Evolutionary conservation across 768 basidiomycete genomes (phyloP).

Genomic region (Gymnopilus dilepis): DNA sequence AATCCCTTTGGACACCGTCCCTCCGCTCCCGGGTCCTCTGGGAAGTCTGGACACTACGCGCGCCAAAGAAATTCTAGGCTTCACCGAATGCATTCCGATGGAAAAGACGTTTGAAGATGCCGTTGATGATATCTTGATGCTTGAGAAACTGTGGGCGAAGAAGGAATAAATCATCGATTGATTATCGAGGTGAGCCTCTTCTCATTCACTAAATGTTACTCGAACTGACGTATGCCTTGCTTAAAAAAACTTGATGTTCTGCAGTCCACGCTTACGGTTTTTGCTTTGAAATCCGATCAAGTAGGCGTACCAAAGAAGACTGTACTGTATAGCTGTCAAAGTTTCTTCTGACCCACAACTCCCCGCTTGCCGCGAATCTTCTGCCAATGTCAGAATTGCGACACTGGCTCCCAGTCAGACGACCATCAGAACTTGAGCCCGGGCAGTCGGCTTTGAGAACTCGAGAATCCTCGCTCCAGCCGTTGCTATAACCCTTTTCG

Average conservation of each 20-base stretch:
- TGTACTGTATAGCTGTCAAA: conserved; percentile 1
- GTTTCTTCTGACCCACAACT: background rate
- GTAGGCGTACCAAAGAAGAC: conserved; percentile 1
- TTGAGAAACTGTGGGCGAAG: conserved; percentile 30
- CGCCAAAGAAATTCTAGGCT: conserved; percentile 32
- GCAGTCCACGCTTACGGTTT: background rate
- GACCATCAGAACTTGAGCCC: background rate
- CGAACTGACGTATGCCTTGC: background rate
- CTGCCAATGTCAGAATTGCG: background rate
- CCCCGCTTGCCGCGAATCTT: conserved; percentile 1
- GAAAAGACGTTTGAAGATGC: conserved; percentile 34
- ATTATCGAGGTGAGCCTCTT: background rate
- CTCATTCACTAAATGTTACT: background rate
- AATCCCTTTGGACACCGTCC: conserved; percentile 20
- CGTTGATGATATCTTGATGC: conserved; percentile 29
- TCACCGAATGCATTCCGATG: conserved; percentile 28
- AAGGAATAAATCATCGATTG: background rate
- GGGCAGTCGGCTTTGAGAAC: background rate
- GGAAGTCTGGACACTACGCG: conserved; percentile 30
- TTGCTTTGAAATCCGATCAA: conserved; percentile 4
- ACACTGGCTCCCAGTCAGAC: background rate
- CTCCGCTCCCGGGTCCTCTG: conserved; percentile 28
- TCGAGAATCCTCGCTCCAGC: background rate
- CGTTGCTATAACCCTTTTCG: conserved; percentile 3
- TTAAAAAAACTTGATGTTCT: background rate